Conservation (phyloP, 1,284 basidiomycete genomes). For the Trichosporon sp. region DNA sequence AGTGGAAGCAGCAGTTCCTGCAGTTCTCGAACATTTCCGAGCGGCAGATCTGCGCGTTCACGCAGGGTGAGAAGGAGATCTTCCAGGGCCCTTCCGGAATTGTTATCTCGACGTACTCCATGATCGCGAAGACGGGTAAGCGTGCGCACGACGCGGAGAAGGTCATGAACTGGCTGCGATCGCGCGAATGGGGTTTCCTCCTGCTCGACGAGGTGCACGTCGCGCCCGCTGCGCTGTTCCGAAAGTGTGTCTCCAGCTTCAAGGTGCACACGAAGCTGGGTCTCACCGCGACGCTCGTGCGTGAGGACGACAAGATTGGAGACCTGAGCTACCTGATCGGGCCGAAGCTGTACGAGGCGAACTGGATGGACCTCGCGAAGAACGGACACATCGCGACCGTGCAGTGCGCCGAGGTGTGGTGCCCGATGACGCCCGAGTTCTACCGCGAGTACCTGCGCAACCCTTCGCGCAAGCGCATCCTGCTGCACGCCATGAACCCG, state of each 20-base stretch:
- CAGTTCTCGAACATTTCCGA: conserved; percentile 96
- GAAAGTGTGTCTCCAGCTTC: conserved; percentile 91
- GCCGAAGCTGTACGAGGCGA: conserved; percentile 98
- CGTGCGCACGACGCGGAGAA: conserved; percentile 94
- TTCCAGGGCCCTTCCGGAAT: conserved; percentile 80
- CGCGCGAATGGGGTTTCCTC: conserved; percentile 93
- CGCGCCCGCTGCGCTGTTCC: conserved; percentile 94
- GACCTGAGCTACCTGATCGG: conserved; percentile 99
- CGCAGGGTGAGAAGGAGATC: conserved; percentile 94
- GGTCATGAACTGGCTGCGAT: conserved; percentile 97
- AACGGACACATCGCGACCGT: conserved; percentile 99
- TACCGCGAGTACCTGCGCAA: conserved; percentile 90
- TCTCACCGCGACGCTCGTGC: conserved; percentile 79
- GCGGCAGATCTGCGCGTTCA: conserved; percentile 90
- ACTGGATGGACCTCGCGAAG: conserved; percentile 99
- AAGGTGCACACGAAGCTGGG: conserved; percentile 97
- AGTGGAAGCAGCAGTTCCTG: conserved; percentile 96
- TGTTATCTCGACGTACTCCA: conserved; percentile 95
- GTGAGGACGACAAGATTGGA: conserved; percentile 98
- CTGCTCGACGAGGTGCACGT: conserved; percentile 95
- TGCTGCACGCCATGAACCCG: conserved; percentile 99
- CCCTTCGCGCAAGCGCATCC: conserved; percentile 78
- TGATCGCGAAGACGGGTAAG: conserved; percentile 96
- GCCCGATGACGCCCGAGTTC: conserved; percentile 99
- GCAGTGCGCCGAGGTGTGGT: conserved; percentile 99